phyloP scores from a whole-genome alignment of 495 filamentous ascomycete genomes.

The Penicillium maclennaniae region DNA sequence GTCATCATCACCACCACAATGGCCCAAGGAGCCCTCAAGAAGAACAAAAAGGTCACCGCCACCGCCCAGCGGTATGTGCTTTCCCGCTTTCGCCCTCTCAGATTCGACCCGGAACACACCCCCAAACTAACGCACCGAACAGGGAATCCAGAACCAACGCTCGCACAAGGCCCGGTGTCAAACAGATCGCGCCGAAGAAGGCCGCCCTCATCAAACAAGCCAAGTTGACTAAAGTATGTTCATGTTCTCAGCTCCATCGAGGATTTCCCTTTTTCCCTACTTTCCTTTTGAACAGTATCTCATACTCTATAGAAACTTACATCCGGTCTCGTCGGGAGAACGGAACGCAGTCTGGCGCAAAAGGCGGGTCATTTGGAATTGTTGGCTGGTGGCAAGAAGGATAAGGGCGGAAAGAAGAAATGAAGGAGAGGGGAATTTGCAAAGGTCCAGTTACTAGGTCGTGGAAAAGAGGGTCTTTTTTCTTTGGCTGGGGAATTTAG shows the following conservation, averaged over 20 bases:
- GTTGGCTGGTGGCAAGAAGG: constrained; percentile 62
- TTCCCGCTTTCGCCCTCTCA: not conserved
- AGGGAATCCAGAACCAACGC: constrained; percentile 9
- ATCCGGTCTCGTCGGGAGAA: constrained; percentile 58
- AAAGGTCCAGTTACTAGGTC: no score
- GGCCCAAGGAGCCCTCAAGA: constrained; percentile 42
- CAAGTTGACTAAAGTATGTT: constrained; percentile 58
- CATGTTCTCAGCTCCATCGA: not conserved
- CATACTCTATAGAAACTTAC: constrained; percentile 53
- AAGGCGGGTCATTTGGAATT: constrained; percentile 73
- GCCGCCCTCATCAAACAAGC: constrained; percentile 52
- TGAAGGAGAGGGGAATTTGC: not conserved
- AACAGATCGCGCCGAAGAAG: constrained; percentile 69
- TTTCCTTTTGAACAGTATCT: not conserved
- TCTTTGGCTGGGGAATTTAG: not conserved
- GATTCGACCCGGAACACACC: not conserved
- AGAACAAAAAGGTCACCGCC: constrained; percentile 26
- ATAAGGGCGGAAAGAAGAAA: constrained; percentile 30
- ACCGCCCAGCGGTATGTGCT: constrained; percentile 32
- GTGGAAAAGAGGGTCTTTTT: no score
- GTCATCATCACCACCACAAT: constrained; percentile 25
- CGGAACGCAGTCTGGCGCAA: constrained; percentile 62
- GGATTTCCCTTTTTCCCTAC: not conserved
- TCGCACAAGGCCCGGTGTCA: constrained; percentile 51
- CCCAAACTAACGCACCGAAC: not conserved